Percentiles rank a stretch among this genome's conserved stretches.
Evolutionary conservation across 306 rosid genomes (phyloP).

Genomic region (Prunus davidiana): DNA sequence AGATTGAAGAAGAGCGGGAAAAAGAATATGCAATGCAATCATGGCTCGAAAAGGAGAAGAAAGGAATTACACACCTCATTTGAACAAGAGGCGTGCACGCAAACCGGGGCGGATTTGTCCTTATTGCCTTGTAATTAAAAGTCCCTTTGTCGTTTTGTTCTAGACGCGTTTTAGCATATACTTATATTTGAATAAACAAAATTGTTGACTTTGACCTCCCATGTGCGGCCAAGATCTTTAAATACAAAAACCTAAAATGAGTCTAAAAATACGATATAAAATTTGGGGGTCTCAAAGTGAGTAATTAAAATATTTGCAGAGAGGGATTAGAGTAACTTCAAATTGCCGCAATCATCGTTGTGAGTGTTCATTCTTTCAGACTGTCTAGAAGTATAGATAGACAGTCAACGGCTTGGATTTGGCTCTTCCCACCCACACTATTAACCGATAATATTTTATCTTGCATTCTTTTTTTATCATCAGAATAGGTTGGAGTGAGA

Average conservation of each 20-base stretch:
- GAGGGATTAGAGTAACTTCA: constrained; percentile 10
- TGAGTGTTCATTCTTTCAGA: constrained; percentile 21
- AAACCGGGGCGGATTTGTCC: constrained; percentile 46
- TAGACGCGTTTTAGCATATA: constrained; percentile 54
- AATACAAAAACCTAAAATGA: neutral
- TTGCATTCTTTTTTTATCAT: too few relatives aligned
- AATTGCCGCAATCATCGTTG: constrained; percentile 54
- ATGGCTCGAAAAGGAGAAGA: neutral
- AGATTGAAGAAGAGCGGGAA: neutral
- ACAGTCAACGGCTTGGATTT: constrained; percentile 34
- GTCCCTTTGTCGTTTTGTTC: constrained; percentile 29
- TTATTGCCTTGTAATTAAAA: constrained; percentile 25
- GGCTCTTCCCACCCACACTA: neutral
- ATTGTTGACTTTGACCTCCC: constrained; percentile 58
- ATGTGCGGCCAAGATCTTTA: constrained; percentile 30
- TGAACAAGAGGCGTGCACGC: constrained; percentile 62
- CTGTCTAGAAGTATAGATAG: constrained; percentile 6
- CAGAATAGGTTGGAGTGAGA: neutral
- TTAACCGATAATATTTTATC: neutral
- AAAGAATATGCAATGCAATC: neutral
- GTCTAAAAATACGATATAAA: neutral
- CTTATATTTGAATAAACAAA: neutral
- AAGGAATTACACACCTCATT: neutral
- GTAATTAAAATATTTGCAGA: neutral
- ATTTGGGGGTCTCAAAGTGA: constrained; percentile 5